phyloP scores from a whole-genome alignment of 768 basidiomycete genomes.

The Leccinum arenicola region DNA sequence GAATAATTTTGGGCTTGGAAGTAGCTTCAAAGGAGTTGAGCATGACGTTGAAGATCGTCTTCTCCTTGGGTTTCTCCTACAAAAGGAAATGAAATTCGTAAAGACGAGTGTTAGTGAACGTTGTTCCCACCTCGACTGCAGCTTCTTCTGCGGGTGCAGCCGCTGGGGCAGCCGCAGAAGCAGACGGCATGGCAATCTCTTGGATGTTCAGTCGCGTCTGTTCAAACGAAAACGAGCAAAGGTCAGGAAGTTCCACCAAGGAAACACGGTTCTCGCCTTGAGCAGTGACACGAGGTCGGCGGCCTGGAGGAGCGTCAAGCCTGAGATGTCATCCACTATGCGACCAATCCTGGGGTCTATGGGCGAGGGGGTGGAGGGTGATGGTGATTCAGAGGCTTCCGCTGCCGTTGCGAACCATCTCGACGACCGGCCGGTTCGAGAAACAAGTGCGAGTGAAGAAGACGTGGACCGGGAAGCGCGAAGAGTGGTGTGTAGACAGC shows the following conservation, averaged over 20 bases:
- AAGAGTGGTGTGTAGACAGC: slow-evolving; percentile 17
- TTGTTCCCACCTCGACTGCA: slow-evolving; percentile 52
- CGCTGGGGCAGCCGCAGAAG: slow-evolving; percentile 56
- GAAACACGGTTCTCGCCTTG: slow-evolving; percentile 56
- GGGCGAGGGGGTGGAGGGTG: slow-evolving; percentile 35
- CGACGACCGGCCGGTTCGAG: slow-evolving; percentile 33
- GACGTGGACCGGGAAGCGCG: slow-evolving; percentile 18
- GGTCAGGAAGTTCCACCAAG: not conserved
- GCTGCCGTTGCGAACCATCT: slow-evolving; percentile 57
- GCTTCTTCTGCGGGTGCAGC: slow-evolving; percentile 61
- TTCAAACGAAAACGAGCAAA: not conserved
- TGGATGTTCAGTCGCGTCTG: slow-evolving; percentile 94
- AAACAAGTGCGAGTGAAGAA: slow-evolving; percentile 12
- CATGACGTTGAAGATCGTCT: slow-evolving; percentile 95
- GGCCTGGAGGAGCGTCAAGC: slow-evolving; percentile 86
- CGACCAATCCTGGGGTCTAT: slow-evolving; percentile 66
- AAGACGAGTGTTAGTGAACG: not conserved
- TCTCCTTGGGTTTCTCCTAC: slow-evolving; percentile 96
- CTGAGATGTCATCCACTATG: slow-evolving; percentile 92
- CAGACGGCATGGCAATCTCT: slow-evolving; percentile 81
- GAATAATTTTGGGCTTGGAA: slow-evolving; percentile 94
- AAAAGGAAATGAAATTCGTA: not conserved
- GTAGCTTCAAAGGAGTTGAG: slow-evolving; percentile 91
- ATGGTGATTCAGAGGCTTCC: slow-evolving; percentile 37
- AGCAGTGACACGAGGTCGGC: slow-evolving; percentile 89